Evolutionary conservation across 495 filamentous ascomycete genomes (phyloP).

Genomic region (Pseudomonodictys pantanalensis): DNA sequence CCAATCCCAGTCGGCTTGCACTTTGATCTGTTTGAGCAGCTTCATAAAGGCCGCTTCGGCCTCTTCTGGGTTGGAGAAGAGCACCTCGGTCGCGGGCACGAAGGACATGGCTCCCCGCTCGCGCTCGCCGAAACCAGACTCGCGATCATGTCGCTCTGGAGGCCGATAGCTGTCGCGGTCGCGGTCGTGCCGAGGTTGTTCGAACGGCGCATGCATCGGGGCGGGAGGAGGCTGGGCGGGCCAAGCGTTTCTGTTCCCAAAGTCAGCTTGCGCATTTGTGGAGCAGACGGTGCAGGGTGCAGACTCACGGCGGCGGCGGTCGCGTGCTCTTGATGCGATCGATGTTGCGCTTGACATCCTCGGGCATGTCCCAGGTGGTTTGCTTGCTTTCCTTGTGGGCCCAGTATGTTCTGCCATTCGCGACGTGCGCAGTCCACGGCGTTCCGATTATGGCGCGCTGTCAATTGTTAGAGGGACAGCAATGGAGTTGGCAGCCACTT

Average conservation of each 20-base stretch:
- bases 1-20: conserved; percentile 90
- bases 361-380: conserved; percentile 94
- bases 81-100: conserved; percentile 65
- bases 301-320: conserved; percentile 56
- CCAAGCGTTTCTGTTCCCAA: conserved; percentile 53
- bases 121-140: background rate
- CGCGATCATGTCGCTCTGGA: too few relatives aligned
- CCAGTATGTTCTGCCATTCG: conserved; percentile 90
- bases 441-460: conserved; percentile 78
- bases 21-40: conserved; percentile 76
- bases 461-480: conserved; percentile 12
- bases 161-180: conserved; percentile 27
- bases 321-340: conserved; percentile 48
- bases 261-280: background rate
- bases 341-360: conserved; percentile 70
- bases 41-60: conserved; percentile 93
- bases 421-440: conserved; percentile 91
- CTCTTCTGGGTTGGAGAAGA: conserved; percentile 82
- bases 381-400: conserved; percentile 85
- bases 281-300: conserved; percentile 8
- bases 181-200: conserved; percentile 50
- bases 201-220: conserved; percentile 49
- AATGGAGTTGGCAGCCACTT: conserved; percentile 33
- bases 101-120: conserved; percentile 50
- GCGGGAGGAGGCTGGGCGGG: conserved; percentile 63